Conservation (phyloP, 2,329 filamentous ascomycete species). For the Phaeomoniella chlamydospora region DNA sequence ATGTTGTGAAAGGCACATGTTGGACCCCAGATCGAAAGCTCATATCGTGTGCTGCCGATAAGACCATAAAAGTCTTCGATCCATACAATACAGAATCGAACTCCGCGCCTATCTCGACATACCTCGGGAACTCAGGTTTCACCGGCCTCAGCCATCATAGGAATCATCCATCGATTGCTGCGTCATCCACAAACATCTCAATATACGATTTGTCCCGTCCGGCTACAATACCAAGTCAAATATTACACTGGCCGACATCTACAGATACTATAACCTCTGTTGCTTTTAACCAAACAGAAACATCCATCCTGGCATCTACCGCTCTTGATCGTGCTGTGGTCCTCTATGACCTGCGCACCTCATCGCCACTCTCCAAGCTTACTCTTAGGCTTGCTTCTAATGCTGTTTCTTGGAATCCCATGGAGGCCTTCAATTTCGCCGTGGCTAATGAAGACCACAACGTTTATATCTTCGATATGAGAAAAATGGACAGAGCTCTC, state of each 20-base stretch:
- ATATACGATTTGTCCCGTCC: slow-evolving; percentile 79
- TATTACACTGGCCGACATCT: slow-evolving; percentile 72
- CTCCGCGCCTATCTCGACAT: slow-evolving; percentile 64
- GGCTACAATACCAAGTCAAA: slow-evolving; percentile 62
- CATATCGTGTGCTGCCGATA: slow-evolving; percentile 74
- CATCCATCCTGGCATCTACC: slow-evolving; percentile 72
- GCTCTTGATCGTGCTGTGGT: slow-evolving; percentile 77
- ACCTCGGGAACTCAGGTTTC: slow-evolving; percentile 71
- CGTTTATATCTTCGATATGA: slow-evolving; percentile 84
- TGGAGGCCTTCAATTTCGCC: slow-evolving; percentile 93
- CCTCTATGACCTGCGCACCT: slow-evolving; percentile 83
- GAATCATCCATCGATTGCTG: slow-evolving; percentile 61
- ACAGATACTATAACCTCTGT: slow-evolving; percentile 83
- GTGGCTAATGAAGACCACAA: slow-evolving; percentile 93
- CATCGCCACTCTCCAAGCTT: slow-evolving; percentile 66
- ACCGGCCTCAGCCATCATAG: slow-evolving; percentile 75
- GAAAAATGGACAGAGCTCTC: slow-evolving; percentile 72
- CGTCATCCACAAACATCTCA: slow-evolving; percentile 60
- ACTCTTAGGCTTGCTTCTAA: slow-evolving; percentile 73
- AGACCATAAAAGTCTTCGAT: slow-evolving; percentile 80
- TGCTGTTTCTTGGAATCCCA: slow-evolving; percentile 81
- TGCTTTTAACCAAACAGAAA: slow-evolving; percentile 87
- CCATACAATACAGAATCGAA: slow-evolving; percentile 62
- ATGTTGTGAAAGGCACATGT: slow-evolving; percentile 79
- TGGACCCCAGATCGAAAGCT: slow-evolving; percentile 81